These are phyloP conservation scores for Pseudognaphalium luteoalbum DNA, from an alignment of 129 eudicot genomes.

Conservation along the genomic window DNA sequence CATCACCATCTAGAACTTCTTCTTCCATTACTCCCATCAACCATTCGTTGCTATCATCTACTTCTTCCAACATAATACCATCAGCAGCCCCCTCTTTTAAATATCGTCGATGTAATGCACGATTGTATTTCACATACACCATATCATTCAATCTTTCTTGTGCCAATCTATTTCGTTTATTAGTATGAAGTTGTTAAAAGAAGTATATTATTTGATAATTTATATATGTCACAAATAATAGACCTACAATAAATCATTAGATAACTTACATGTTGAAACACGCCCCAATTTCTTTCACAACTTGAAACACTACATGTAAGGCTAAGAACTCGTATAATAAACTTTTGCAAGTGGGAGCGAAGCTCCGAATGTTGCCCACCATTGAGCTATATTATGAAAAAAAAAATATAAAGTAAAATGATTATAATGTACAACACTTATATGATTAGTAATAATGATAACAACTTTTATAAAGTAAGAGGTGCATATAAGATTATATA, in stretches of 20 bases:
- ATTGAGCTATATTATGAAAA: conserved; percentile 1
- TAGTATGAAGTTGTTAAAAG: background rate
- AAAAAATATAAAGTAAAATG: background rate
- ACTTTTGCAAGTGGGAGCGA: conserved; percentile 26
- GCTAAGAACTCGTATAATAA: conserved; percentile 22
- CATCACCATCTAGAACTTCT: no score
- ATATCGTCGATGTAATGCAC: background rate
- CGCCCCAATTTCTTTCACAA: no score
- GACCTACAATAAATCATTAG: no score
- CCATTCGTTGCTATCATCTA: no score
- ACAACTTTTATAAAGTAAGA: background rate
- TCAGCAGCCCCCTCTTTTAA: background rate
- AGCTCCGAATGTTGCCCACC: conserved; percentile 27
- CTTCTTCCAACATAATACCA: no score
- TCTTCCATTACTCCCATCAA: no score
- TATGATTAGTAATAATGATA: background rate
- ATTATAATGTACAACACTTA: background rate
- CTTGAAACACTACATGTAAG: no score
- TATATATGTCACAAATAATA: no score
- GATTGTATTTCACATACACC: conserved; percentile 14
- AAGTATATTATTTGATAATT: no score
- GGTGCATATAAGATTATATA: no score
- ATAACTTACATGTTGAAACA: no score
- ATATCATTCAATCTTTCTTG: conserved; percentile 1
- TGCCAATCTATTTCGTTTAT: background rate